Evolutionary conservation across 2,329 filamentous ascomycete genomes (phyloP).

Genomic region (Calonectria hawksworthii): DNA sequence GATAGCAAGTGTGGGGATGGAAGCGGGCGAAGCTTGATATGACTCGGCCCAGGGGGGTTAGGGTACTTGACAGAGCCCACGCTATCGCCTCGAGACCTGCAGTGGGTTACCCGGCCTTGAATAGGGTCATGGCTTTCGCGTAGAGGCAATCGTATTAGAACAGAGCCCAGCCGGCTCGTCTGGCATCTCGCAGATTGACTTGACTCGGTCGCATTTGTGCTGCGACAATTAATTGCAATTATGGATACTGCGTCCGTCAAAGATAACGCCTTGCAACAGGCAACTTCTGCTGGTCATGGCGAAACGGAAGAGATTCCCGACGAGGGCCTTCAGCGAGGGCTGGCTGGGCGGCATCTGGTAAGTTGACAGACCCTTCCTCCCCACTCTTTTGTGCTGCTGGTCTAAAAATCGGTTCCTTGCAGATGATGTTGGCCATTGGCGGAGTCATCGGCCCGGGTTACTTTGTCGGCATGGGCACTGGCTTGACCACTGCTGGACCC

Average conservation of each 20-base stretch:
- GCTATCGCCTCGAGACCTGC: not conserved
- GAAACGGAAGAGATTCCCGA: not conserved
- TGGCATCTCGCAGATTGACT: not conserved
- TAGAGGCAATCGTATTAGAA: not conserved
- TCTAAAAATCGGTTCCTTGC: not conserved
- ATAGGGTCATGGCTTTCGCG: not conserved
- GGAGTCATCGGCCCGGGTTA: conserved; percentile 30
- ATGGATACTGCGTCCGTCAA: not conserved
- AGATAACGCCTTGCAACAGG: not conserved
- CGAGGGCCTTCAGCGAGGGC: conserved; percentile 1
- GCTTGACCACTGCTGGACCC: conserved; percentile 23
- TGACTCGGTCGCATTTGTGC: not conserved
- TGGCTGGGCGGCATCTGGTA: conserved; percentile 9
- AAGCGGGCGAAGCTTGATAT: not conserved
- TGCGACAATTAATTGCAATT: not conserved
- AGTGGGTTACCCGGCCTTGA: not conserved
- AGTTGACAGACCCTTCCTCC: not conserved
- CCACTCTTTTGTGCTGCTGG: not conserved
- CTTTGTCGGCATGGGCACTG: conserved; percentile 31
- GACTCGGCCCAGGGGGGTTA: conserved; percentile 3
- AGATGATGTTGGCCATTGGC: conserved; percentile 32
- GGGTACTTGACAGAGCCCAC: conserved; percentile 3
- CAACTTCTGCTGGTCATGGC: not conserved
- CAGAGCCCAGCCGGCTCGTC: not conserved
- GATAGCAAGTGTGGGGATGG: not conserved